phyloP scores from a whole-genome alignment of 371 early-diverging fungal species.

The Apophysomyces sp. region DNA sequence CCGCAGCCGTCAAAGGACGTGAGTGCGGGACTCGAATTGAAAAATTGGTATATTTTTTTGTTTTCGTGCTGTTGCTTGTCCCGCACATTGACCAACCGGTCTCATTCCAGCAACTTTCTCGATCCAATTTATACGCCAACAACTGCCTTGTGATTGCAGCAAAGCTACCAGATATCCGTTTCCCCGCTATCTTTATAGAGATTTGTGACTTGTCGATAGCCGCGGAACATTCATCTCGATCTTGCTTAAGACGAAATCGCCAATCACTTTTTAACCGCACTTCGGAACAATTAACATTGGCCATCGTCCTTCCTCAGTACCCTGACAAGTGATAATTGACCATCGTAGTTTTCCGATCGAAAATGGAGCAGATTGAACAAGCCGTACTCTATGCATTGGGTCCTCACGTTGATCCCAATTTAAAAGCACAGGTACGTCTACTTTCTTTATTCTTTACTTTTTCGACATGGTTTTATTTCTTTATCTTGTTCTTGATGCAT shows the following conservation, averaged over 20 bases:
- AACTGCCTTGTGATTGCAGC: not conserved
- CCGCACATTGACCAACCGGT: not conserved
- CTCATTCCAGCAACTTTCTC: not conserved
- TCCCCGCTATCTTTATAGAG: not conserved
- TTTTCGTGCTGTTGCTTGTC: not conserved
- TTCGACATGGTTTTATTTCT: not conserved
- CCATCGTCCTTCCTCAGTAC: not conserved
- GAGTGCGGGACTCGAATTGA: not conserved
- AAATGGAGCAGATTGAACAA: constrained; percentile 83
- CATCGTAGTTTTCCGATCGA: constrained; percentile 1
- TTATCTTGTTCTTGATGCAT: not conserved
- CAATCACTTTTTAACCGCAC: not conserved
- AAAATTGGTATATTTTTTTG: constrained; percentile 8
- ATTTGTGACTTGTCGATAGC: constrained; percentile 2
- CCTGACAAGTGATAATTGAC: not conserved
- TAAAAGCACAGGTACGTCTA: constrained; percentile 70
- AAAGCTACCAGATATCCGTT: not conserved
- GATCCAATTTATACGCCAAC: not conserved
- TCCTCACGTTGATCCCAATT: constrained; percentile 65
- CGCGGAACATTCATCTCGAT: constrained; percentile 1
- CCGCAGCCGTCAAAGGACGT: not conserved
- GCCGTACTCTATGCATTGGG: constrained; percentile 82
- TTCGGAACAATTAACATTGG: not conserved
- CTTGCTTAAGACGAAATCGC: not conserved
- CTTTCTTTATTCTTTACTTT: not conserved